These are phyloP conservation scores for Adansonia rubrostipa DNA, from an alignment of 441 rosid genomes.

Conservation along the genomic window DNA sequence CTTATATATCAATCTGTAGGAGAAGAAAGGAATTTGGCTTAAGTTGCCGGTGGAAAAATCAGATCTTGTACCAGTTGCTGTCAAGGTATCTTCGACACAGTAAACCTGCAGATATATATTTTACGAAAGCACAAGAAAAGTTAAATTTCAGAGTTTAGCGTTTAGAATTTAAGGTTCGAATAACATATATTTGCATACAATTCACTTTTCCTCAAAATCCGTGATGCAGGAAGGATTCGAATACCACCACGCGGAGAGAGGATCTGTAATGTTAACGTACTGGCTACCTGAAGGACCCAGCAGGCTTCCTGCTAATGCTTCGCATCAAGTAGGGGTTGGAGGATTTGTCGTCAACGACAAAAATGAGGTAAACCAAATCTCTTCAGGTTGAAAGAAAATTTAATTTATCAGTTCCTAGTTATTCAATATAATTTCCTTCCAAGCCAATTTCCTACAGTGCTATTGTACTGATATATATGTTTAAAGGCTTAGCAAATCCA, in stretches of 20 bases:
- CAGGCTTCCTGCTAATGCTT: conserved; percentile 91
- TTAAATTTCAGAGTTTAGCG: no score
- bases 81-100: conserved; percentile 54
- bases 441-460: no score
- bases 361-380: conserved; percentile 57
- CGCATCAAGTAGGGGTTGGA: conserved; percentile 96
- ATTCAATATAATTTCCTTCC: not conserved
- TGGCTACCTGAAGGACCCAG: conserved; percentile 90
- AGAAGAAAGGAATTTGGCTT: conserved; percentile 89
- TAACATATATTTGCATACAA: no score
- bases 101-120: not conserved
- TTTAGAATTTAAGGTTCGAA: no score
- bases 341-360: conserved; percentile 81
- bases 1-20: conserved; percentile 41
- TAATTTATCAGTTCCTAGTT: not conserved
- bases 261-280: conserved; percentile 81
- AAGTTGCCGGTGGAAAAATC: conserved; percentile 70
- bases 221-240: conserved; percentile 72
- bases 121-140: no score
- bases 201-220: no score
- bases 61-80: conserved; percentile 82
- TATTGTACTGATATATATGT: no score
- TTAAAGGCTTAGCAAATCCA: no score
- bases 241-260: conserved; percentile 92
- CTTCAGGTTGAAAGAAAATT: not conserved